Evolutionary conservation across 257 asterid genomes (phyloP), one percentile per base, ranked within the genome.

Genomic region (Leonotis leonurus): DNA sequence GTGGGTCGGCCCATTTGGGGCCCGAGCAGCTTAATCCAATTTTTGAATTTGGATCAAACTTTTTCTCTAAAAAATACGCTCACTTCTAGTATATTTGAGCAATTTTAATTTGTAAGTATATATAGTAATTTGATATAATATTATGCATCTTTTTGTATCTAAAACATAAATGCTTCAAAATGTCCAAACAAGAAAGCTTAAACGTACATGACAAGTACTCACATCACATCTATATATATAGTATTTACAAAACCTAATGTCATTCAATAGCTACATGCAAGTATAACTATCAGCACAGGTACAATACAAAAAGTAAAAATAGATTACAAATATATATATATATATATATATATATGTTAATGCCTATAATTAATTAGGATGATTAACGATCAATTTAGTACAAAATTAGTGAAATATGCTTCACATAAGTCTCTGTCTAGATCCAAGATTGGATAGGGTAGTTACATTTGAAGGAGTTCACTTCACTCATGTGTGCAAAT

Each of bases 381-480:
- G 18, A 41, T 25, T 50, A 50, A 50, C 26, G 40, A 12, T 68
- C 2, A 7, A 49, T 27, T 9, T 39, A 45, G 35, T 71, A 48
- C 65, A 56, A 70, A 64, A 56, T 48, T 18, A 46, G 63, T 32
- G 44, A 45, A 7, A 25, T 43, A 33, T 30, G 24, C 9, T 55
- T 45, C 53, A 57, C 20, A 9, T 22, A 48, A 63, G 18, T 17
- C 8, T 57, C 7, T 6, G 22, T 50, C 78, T 75, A 89, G 27
- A 76, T 80, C 97, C 90, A 85, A 40, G 97, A 82, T 65, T 81
- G 93, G 59, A 83, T 83, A 8, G 87, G 83, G 49, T 78, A 81
- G 61, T 70, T 85, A 89, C 89, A 81, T 70, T 85, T 87, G 83
- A 84, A 90, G 14, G 89, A 81, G 75, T 85, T 83, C 52, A 90